Percentiles rank a stretch among this genome's conserved stretches.
Evolutionary conservation across 73 alveolate genomes (phyloP).

Genomic region (Paraurostyla sp.): DNA sequence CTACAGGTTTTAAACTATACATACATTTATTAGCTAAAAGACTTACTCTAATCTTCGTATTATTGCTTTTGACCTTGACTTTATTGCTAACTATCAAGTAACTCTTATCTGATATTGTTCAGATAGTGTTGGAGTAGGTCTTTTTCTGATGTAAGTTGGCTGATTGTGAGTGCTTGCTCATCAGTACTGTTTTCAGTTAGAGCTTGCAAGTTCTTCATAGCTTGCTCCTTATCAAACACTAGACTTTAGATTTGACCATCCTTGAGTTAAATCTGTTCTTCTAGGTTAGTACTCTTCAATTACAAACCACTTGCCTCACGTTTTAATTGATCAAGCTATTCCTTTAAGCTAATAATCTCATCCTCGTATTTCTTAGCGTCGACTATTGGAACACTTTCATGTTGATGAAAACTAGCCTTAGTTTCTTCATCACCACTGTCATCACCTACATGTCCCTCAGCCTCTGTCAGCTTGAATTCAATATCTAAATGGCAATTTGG

Average conservation of each 20-base stretch:
- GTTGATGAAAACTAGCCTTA: neutral
- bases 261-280: neutral
- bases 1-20: no score
- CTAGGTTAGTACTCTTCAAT: neutral
- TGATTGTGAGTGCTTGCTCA: neutral
- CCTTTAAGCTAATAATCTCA: neutral
- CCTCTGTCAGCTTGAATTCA: conserved; percentile 13
- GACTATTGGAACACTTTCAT: neutral
- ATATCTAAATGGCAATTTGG: neutral
- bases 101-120: neutral
- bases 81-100: neutral
- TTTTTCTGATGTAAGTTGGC: neutral
- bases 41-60: conserved; percentile 18
- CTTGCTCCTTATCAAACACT: neutral
- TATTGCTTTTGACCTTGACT: neutral
- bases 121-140: neutral
- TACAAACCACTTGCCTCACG: neutral
- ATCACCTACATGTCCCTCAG: neutral
- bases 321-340: neutral
- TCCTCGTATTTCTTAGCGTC: conserved; percentile 17
- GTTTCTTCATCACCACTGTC: conserved; percentile 37
- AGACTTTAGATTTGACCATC: neutral
- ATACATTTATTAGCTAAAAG: neutral
- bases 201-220: neutral
- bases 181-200: neutral